Percentiles rank a stretch among this genome's conserved stretches.
phyloP scores from a whole-genome alignment of 257 asterid genomes.

The Jaltomata sinuosa region DNA sequence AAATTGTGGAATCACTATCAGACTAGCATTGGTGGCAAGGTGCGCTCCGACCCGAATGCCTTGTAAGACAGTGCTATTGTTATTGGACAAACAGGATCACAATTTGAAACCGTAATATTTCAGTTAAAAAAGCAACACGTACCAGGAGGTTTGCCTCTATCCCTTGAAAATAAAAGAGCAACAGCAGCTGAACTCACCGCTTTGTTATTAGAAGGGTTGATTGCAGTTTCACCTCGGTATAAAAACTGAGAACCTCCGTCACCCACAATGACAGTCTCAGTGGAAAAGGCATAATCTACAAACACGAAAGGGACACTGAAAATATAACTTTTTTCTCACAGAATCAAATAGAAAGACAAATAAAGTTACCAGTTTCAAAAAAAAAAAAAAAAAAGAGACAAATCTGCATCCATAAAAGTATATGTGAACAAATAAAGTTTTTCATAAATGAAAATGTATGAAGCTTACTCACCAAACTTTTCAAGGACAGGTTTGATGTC shows the following conservation, averaged over 20 bases:
- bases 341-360: neutral
- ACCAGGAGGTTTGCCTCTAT: conserved; percentile 53
- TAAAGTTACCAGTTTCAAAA: too few species aligned
- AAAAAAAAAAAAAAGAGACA: too few species aligned
- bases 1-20: neutral
- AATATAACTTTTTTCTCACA: neutral
- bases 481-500: conserved; percentile 62
- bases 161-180: conserved; percentile 61
- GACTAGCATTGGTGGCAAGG: neutral
- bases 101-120: neutral
- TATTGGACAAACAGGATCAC: neutral
- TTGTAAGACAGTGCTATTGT: neutral
- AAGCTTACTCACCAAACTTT: conserved; percentile 59
- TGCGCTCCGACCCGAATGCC: neutral
- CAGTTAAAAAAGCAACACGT: conserved; percentile 2
- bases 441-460: neutral
- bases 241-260: conserved; percentile 42
- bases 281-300: conserved; percentile 57
- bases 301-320: conserved; percentile 7
- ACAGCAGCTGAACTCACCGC: conserved; percentile 26
- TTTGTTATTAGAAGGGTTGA: neutral
- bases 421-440: neutral
- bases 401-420: neutral
- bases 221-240: conserved; percentile 30
- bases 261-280: conserved; percentile 64